Evolutionary conservation across 2,329 filamentous ascomycete genomes (phyloP), one percentile per base, ranked within the genome.

Genomic region (Mariannaea elegans): DNA sequence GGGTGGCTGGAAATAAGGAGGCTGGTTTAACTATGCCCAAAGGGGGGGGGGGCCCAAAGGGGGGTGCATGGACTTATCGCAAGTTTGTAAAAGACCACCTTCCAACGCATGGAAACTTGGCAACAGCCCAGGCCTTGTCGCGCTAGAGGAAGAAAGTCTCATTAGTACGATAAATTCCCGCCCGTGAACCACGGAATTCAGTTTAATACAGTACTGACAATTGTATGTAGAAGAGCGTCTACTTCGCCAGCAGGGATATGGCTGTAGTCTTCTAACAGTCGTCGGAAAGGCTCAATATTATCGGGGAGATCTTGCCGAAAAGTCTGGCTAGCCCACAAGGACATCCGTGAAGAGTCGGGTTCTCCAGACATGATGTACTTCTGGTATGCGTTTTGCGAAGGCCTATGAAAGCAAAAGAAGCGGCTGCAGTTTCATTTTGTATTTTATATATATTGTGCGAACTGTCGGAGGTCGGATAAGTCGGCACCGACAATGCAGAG

Each of bases 81-180:
- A 55, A 24, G 13, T 46, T 18, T 4, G 42, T 55, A 32, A 55
- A 55, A 31, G 51, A 55, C 51, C 51, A 55, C 42, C 38, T 55
- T 3, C 51, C 51, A 5, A 55, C 34, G 4, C 51, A 55, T 23
- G 51, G 51, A 16, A 31, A 55, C 6, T 18, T 12, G 2, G 16
- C 51, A 10, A 41, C 19, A 1, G 13, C 32, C 51, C 51, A 55
- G 5, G 51, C 51, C 12, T 46, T 41, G 24, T 55, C 51, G 16
- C 51, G 51, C 51, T 55, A n/a, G 1, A 41, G 3, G 5, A 12
- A 19, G 21, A 10, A 19, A 36, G 32, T 19, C 23, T 38, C 4
- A 14, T 54, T 24, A 54, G 42, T 2, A 23, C n/a, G 7, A 23
- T 34, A 3, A n/a, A 18, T 19, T n/a, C 5, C n/a, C n/a, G n/a